Conservation (phyloP, 805 yeast species). For the Ogataea pignaliae region DNA sequence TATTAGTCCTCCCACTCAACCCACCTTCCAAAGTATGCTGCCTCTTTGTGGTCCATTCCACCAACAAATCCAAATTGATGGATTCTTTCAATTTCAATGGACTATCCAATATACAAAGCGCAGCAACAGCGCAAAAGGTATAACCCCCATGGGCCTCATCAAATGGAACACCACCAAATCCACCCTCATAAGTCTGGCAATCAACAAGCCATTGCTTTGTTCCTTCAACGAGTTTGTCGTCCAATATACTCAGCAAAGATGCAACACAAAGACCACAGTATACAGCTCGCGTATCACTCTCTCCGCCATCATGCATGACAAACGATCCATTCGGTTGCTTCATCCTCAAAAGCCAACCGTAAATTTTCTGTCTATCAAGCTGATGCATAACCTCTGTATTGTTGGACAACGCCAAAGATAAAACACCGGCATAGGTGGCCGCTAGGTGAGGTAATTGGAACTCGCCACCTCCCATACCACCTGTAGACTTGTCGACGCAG, state of each 20-base stretch:
- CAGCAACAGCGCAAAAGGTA: slow-evolving; percentile 82
- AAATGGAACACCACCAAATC: slow-evolving; percentile 78
- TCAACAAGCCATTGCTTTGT: slow-evolving; percentile 54
- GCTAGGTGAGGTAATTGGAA: slow-evolving; percentile 84
- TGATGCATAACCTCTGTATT: slow-evolving; percentile 35
- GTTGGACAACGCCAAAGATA: slow-evolving; percentile 53
- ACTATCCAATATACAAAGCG: slow-evolving; percentile 43
- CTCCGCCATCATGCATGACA: slow-evolving; percentile 72
- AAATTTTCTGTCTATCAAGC: slow-evolving; percentile 44
- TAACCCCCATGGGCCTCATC: slow-evolving; percentile 98
- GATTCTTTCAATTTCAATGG: slow-evolving; percentile 30
- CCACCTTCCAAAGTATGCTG: slow-evolving; percentile 83
- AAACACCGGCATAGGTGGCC: slow-evolving; percentile 71
- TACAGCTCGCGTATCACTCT: slow-evolving; percentile 76
- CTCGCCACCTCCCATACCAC: slow-evolving; percentile 85
- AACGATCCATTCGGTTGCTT: slow-evolving; percentile 76
- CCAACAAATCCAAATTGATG: slow-evolving; percentile 42
- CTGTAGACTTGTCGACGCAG: slow-evolving; percentile 32
- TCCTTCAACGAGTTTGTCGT: slow-evolving; percentile 52
- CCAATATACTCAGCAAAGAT: slow-evolving; percentile 55
- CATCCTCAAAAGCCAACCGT: slow-evolving; percentile 60
- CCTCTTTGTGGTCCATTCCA: slow-evolving; percentile 66
- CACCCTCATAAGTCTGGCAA: slow-evolving; percentile 95
- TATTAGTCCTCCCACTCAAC: slow-evolving; percentile 83
- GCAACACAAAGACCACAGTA: slow-evolving; percentile 83